phyloP scores from a whole-genome alignment of 805 yeast species.

The Candida chilensis region DNA sequence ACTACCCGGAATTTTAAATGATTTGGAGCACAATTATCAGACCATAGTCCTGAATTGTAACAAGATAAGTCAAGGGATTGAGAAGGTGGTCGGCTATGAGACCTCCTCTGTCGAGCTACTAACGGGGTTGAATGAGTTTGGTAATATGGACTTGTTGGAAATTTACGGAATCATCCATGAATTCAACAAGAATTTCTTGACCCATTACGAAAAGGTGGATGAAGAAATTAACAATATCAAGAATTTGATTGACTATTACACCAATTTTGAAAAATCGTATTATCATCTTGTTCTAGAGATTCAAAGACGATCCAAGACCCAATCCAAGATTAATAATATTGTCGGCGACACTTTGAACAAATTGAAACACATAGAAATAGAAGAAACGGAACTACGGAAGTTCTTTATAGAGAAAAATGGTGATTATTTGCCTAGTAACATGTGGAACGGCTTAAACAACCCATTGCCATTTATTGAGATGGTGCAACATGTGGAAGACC shows the following conservation, averaged over 20 bases:
- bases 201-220: conserved; percentile 14
- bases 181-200: conserved; percentile 5
- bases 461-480: background rate
- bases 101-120: background rate
- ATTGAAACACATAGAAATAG: conserved; percentile 24
- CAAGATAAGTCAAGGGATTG: background rate
- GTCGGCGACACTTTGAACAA: conserved; percentile 30
- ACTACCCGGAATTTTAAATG: conserved; percentile 43
- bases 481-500: conserved; percentile 2
- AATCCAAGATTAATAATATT: conserved; percentile 25
- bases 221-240: conserved; percentile 10
- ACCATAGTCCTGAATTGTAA: too few relatives aligned
- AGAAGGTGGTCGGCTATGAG: background rate
- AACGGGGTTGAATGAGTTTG: background rate
- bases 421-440: conserved; percentile 40
- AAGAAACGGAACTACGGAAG: conserved; percentile 33
- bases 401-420: conserved; percentile 39
- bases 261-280: conserved; percentile 42
- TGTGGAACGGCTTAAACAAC: background rate
- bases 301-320: conserved; percentile 35
- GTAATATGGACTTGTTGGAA: background rate
- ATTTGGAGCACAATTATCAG: conserved; percentile 31
- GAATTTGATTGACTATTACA: conserved; percentile 38
- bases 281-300: conserved; percentile 42
- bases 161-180: background rate